A percentile compares a stretch with the other conserved stretches of the same genome.
Evolutionary conservation across 768 basidiomycete genomes (phyloP).

Genomic region (Suillus brevipes): DNA sequence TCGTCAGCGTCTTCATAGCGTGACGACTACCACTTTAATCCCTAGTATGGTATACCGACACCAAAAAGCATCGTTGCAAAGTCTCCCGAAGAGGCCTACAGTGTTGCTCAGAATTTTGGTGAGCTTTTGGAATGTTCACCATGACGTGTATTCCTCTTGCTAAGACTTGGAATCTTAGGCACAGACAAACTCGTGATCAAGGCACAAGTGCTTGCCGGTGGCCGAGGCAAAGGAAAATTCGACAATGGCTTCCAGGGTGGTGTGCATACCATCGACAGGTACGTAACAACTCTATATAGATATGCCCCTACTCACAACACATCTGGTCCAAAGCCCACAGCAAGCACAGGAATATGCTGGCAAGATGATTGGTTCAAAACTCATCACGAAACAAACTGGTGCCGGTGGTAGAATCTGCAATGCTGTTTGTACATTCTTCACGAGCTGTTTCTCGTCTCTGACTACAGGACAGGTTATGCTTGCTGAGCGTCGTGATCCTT

Average conservation of each 20-base stretch:
- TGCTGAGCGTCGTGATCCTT: slow-evolving; percentile 89
- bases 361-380: slow-evolving; percentile 92
- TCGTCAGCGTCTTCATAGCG: neutral
- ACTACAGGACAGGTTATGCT: slow-evolving; percentile 82
- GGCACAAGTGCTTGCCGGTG: slow-evolving; percentile 98
- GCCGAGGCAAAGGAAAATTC: slow-evolving; percentile 97
- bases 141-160: slow-evolving; percentile 6
- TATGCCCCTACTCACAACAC: slow-evolving; percentile 9
- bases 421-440: slow-evolving; percentile 56
- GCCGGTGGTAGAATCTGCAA: slow-evolving; percentile 91
- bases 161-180: slow-evolving; percentile 42
- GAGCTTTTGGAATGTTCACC: slow-evolving; percentile 21
- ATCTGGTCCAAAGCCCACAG: slow-evolving; percentile 57
- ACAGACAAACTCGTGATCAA: slow-evolving; percentile 88
- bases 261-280: slow-evolving; percentile 93
- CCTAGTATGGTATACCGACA: slow-evolving; percentile 91
- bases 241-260: slow-evolving; percentile 96
- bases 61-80: slow-evolving; percentile 89
- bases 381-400: slow-evolving; percentile 99
- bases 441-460: slow-evolving; percentile 11
- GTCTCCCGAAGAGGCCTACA: slow-evolving; percentile 84
- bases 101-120: slow-evolving; percentile 91
- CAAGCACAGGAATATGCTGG: slow-evolving; percentile 84
- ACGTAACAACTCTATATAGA: slow-evolving; percentile 11
- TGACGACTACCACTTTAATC: neutral